Evolutionary conservation across 305 asterid species (phyloP).

Genomic region (Petunia hybrid): DNA sequence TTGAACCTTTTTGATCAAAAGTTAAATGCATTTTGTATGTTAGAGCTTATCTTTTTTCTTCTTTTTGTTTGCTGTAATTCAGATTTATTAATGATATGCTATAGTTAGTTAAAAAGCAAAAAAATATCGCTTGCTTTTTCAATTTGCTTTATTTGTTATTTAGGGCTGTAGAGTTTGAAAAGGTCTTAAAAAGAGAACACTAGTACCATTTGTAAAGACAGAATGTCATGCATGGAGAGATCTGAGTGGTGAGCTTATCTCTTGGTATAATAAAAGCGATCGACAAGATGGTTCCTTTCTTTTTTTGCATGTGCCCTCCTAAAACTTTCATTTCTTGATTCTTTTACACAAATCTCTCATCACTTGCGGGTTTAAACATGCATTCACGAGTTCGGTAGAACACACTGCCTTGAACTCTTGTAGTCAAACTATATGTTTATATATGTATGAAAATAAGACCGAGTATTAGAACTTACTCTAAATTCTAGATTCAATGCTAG

Average conservation of each 20-base stretch:
- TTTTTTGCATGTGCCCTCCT: neutral
- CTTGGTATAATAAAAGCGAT: constrained; percentile 29
- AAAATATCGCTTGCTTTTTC: constrained; percentile 23
- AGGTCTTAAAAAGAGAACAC: constrained; percentile 8
- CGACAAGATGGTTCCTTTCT: constrained; percentile 9
- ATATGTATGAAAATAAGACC: no score
- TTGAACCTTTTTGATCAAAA: constrained; percentile 35
- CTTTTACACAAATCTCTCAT: neutral
- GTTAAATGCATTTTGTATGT: constrained; percentile 21
- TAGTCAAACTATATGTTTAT: no score
- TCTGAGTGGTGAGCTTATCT: constrained; percentile 36
- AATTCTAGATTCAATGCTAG: no score
- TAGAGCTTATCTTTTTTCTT: constrained; percentile 21
- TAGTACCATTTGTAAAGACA: neutral
- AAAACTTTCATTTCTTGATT: neutral
- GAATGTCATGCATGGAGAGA: constrained; percentile 27
- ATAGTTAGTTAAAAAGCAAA: neutral
- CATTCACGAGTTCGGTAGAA: neutral
- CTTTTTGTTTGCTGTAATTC: constrained; percentile 27
- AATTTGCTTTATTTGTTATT: neutral
- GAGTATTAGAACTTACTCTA: no score
- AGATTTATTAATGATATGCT: constrained; percentile 7
- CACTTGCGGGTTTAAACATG: no score
- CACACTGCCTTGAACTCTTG: no score
- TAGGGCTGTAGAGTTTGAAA: neutral